These are phyloP conservation scores for Cicer yamashitae DNA, from an alignment of 306 rosid species.

Conservation along the genomic window DNA sequence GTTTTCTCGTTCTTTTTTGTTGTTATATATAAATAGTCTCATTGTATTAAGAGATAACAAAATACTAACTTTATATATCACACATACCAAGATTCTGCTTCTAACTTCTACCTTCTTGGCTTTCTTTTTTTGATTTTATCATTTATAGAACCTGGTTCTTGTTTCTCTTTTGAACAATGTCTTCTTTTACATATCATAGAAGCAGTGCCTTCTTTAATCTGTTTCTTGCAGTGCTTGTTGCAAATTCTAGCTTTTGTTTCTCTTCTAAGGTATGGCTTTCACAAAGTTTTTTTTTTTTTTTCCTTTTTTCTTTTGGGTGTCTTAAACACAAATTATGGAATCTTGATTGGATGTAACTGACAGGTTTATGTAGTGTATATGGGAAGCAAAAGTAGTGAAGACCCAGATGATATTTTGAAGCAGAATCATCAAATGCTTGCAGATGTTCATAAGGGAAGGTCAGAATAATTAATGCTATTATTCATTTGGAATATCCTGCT, in stretches of 20 bases:
- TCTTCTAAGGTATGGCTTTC: slow-evolving; percentile 58
- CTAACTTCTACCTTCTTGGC: slow-evolving; percentile 24
- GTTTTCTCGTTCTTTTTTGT: slow-evolving; percentile 36
- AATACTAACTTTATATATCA: slow-evolving; percentile 23
- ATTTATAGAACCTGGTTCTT: slow-evolving; percentile 27
- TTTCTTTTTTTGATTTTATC: slow-evolving; percentile 14
- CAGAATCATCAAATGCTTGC: slow-evolving; percentile 73
- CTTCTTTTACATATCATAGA: slow-evolving; percentile 42
- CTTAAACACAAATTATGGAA: slow-evolving; percentile 21
- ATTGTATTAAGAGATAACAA: slow-evolving; percentile 19
- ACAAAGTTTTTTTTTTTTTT: neutral
- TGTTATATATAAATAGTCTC: slow-evolving; percentile 28
- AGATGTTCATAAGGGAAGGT: slow-evolving; percentile 73
- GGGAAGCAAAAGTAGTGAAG: slow-evolving; percentile 72
- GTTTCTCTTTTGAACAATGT: slow-evolving; percentile 47
- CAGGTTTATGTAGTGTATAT: slow-evolving; percentile 83
- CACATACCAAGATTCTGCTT: slow-evolving; percentile 34
- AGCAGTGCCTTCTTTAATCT: slow-evolving; percentile 45
- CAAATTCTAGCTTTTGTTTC: slow-evolving; percentile 53
- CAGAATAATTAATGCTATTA: neutral
- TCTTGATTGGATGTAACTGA: slow-evolving; percentile 43
- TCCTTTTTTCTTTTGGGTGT: slow-evolving; percentile 24
- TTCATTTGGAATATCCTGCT: neutral
- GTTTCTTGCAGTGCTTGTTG: slow-evolving; percentile 57
- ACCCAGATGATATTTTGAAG: slow-evolving; percentile 60